phyloP scores from a whole-genome alignment of 1,284 basidiomycete genomes.

The Tilletia walkeri region DNA sequence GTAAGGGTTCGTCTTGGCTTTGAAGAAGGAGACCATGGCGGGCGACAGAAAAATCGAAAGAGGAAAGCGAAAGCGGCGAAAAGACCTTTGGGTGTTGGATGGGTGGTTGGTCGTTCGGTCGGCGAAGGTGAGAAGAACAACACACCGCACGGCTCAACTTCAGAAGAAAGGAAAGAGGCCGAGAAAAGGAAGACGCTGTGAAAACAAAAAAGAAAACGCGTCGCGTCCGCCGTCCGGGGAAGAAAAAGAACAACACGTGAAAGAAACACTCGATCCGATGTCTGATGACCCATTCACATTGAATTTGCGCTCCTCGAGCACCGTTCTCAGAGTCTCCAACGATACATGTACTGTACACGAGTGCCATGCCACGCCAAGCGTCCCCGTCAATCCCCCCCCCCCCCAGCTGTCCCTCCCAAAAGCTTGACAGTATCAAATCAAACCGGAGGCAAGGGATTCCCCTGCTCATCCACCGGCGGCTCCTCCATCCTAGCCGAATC shows the following conservation, averaged over 20 bases:
- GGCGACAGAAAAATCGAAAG: neutral
- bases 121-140: neutral
- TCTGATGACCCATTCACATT: no score
- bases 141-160: neutral
- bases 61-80: neutral
- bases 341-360: no score
- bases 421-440: neutral
- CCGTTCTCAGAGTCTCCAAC: no score
- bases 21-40: conserved; percentile 14
- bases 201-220: no score
- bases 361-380: no score
- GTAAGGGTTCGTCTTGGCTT: conserved; percentile 27
- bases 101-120: neutral
- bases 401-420: neutral
- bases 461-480: conserved; percentile 49
- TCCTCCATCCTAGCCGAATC: conserved; percentile 25
- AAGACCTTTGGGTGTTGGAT: neutral
- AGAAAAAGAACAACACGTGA: no score
- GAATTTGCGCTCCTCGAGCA: no score
- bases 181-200: no score
- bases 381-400: no score
- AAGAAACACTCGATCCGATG: no score
- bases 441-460: conserved; percentile 19
- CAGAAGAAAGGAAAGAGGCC: no score
- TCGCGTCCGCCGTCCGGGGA: no score